Base-by-base conservation (phyloP, 768 basidiomycete genomes). In the Leccinum truebloodii region DNA sequence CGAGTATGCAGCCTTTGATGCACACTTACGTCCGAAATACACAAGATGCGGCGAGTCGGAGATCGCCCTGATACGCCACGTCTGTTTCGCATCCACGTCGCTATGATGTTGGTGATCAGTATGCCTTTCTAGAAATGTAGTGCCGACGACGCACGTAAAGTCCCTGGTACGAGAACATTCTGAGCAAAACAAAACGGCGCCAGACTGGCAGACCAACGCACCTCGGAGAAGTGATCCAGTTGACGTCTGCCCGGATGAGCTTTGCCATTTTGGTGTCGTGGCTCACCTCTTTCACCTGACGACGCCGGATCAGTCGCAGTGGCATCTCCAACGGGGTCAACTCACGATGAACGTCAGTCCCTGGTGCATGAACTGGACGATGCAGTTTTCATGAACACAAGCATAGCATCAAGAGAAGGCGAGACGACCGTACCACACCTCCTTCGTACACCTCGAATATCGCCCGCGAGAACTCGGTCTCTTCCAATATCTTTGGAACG, bases 401-500 rank as follows among this genome's bases (percentile, higher is more conserved):
- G n/a, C n/a, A n/a, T n/a, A n/a, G n/a, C n/a, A n/a, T 14, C 14
- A 24, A 32, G 48, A 30, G 20, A 53, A 48, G 41, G 59, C 10
- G 39, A 66, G 58, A 48, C 7, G 34, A 77, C 79, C 64, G 20
- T 72, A 91, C 90, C 62, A 95, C 86, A 4, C 87, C 93, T 13
- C 94, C 94, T 75, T 95, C 93, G 67, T 95, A 96, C 9, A 91
- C 76, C 72, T 95, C 94, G 64, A 95, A 96, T 57, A 94, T 75
- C 0, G 92, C 92, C 32, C 94, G 79, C 22, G 90, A 92, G 46
- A 88, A 73, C 73, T 95, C 94, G 24, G 93, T 78, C 69, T 95
- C 92, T 74, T 96, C 94, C 9, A 96, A 68, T 34, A 91, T 78
- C 60, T 60, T 73, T 2, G 72, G 66, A 1, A 39, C 68, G 1